Evolutionary conservation across 768 basidiomycete genomes (phyloP), one percentile per base, ranked within the genome.

Genomic region (Fomitopsis serialis): DNA sequence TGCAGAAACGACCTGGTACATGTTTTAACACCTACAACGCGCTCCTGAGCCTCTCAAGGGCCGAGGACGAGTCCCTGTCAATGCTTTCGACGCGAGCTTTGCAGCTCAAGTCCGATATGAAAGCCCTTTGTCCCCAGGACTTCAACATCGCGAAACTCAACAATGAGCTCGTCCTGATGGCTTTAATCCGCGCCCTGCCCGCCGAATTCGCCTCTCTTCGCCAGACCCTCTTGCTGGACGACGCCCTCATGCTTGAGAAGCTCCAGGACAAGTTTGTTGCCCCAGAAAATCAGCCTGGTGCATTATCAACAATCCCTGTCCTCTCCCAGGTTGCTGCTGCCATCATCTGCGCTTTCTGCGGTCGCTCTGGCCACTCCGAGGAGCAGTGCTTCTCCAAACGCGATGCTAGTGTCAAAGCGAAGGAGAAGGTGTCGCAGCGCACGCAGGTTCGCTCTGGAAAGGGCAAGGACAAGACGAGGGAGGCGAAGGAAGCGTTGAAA

Each of bases 1-100:
- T 54, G 45, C 43, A 49, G 45, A 54, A 57, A 52, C 15, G 46
- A 36, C 45, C 56, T 24, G 49, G 53, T 35, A 58, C 53, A 19
- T 49, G 53, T 49, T 55, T 60, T 36, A 60, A 52, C 34, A 55
- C 58, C 42, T 53, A 51, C 32, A 52, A 60, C 15, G 44, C 46
- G 19, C 47, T 60, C 24, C 53, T 60, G 23, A 37, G 22, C 24
- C 59, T 57, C 48, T 34, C 11, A 23, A 58, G 57, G 45, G 45
- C 45, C n/a, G 45, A 60, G n/a, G 36, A 52, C 29, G 53, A 58
- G 36, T 40, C 32, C 52, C 52, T 60, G 25, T 21, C 48, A n/a
- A 19, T 56, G 13, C 42, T 60, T 22, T 34, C 40, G 10, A 52
- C 34, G 13, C 21, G 52, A 45, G 48, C 51, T 27, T 43, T 35